These are phyloP conservation scores for Penicillium cataractarum DNA, from an alignment of 495 filamentous ascomycete species.

Conservation along the genomic window DNA sequence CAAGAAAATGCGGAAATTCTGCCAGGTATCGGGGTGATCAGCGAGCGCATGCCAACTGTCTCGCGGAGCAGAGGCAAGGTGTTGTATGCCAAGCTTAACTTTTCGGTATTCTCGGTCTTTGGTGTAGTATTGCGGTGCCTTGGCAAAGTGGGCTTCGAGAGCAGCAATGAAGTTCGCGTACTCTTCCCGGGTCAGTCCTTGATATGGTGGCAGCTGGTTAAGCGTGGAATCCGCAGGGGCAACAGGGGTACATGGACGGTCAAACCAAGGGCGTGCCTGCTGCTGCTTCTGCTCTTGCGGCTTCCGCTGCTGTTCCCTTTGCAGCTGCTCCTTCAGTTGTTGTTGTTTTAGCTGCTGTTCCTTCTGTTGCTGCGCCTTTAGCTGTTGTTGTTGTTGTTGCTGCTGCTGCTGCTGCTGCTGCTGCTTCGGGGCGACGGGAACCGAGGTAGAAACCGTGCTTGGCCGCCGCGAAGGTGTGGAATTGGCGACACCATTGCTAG, in stretches of 20 bases:
- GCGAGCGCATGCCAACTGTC: not conserved
- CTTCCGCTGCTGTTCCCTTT: not conserved
- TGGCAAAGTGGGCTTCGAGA: slow-evolving; percentile 5
- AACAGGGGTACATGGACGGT: not conserved
- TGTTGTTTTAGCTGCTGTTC: not conserved
- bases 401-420: not conserved
- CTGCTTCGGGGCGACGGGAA: not conserved
- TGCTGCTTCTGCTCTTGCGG: not conserved
- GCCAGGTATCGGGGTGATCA: not conserved
- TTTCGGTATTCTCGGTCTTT: not conserved
- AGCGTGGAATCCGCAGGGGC: not conserved
- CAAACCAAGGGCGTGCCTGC: not conserved
- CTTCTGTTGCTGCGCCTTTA: not conserved
- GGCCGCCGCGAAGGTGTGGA: not conserved
- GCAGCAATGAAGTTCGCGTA: not conserved
- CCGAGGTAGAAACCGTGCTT: not conserved
- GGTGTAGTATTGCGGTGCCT: not conserved
- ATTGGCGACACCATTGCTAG: not conserved
- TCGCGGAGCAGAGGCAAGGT: not conserved
- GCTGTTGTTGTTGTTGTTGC: not conserved
- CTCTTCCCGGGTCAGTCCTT: not conserved
- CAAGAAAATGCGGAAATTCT: not conserved
- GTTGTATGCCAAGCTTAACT: not conserved
- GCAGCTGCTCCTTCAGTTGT: not conserved
- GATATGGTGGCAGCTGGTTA: not conserved